Evolutionary conservation across 2,329 filamentous ascomycete genomes (phyloP), one percentile per base, ranked within the genome.

Genomic region (Colletotrichum paranaense): DNA sequence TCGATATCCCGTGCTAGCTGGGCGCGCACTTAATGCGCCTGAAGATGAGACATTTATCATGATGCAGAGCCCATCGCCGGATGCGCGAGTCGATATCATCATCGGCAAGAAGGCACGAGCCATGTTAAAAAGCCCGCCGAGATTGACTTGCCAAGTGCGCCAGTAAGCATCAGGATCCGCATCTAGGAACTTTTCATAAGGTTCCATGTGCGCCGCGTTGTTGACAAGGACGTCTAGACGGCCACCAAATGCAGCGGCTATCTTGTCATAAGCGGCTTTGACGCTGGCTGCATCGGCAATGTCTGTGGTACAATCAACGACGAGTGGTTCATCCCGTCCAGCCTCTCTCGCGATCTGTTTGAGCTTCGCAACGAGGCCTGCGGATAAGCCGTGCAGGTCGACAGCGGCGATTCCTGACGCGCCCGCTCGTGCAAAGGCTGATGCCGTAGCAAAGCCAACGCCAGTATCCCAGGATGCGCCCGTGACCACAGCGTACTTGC

Each of bases 91-190:
- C 4, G 66, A 46, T 6, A 78, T 68, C 14, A 72, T 71, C 56
- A 77, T 62, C 8, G 76, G 76, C 2, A 78, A 56, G 38, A 78
- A 76, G 42, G 73, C 62, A 16, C 74, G 75, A 42, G 67, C 74
- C 74, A 74, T 74, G 53, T 75, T 74, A 46, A 75, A 73, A 53
- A 75, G 72, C 4, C 76, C 76, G 38, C 68, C 71, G 38, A 78
- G 14, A 56, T 78, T 77, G 24, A 78, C 76, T 62, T 77, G 69
- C 70, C 75, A 72, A 19, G 76, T 78, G 12, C 67, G 63, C 76
- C 78, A 78, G 70, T 73, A 77, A 0, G 67, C 49, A 14, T 66
- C 59, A 5, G 74, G 64, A 22, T 78, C 73, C 5, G 75, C 73
- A 49, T 78, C 76, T 24, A 75, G 68, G 6, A 78, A 28, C 2